Base-by-base conservation (phyloP, 2,329 filamentous ascomycete species). In the Emericellopsis atlantica region DNA sequence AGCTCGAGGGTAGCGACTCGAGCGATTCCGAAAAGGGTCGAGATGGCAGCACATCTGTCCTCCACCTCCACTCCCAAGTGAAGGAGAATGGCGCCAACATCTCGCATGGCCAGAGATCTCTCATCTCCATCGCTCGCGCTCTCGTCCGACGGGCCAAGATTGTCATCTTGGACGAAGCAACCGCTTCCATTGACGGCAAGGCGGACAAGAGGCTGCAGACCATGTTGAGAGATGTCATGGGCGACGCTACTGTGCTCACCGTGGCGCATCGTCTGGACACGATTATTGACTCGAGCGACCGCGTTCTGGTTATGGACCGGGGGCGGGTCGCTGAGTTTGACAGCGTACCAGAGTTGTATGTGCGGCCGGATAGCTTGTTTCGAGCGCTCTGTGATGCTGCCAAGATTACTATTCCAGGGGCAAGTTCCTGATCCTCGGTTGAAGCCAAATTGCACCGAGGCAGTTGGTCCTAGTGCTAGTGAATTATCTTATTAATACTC, bases 201-300 rank as follows among this genome's bases (percentile, higher is more conserved):
- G 84, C 81, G 0, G 81, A 85, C 54, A 62, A 66, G 2, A 64
- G 81, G n/a, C 84, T 84, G 49, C 79, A 84, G 57, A 72, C 66
- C 36, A 83, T 84, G 46, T 64, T 76, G n/a, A 70, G 76, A 47
- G 76, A 81, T 50, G 82, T 83, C 45, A 70, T 64, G 2, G 72
- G 72, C 40, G 26, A 29, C 6, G 69, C 67, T 3, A 83, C 79
- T 2, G 57, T 84, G n/a, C 53, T 84, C 10, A 77, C 81, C 6
- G 83, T 84, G 48, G 80, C 80, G 4, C 81, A 84, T 55, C 68
- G 80, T 0, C 59, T 84, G 32, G 78, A 74, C 51, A 84, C 80
- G 0, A 80, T 84, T 53, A 77, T 74, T 3, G 79, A 82, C 54
- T 83, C 82, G 48, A 16, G 21, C 10, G 79, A 84, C 54, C 66